Evolutionary conservation across 192 early-diverging fungal species (phyloP), one percentile per base, ranked within the genome.

Genomic region (Rhizophagus sp.): DNA sequence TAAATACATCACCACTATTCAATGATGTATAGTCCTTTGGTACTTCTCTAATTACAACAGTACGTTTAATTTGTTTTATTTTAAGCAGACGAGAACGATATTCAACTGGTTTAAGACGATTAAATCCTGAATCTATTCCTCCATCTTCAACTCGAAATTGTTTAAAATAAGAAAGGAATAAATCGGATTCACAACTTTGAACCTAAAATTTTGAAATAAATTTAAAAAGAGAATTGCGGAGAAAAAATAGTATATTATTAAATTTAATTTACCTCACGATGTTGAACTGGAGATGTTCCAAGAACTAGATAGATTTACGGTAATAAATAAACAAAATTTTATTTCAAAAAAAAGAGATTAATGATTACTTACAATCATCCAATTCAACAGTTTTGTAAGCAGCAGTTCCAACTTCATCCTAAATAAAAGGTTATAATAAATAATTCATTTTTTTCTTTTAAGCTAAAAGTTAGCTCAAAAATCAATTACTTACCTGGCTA

Each of bases 371-470:
- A 91, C 91, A 91, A 72, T 91, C 91, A 84, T 94, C 92, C 13
- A 92, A 80, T 79, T 91, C 90, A 19, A 95, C 92, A 2, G 94
- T 94, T 82, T 96, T 96, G 85, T 95, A 96, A 2, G 94, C 94
- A 13, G 93, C 94, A 11, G 93, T 95, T 33, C 94, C 94, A 63
- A 93, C 92, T 82, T 93, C 92, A 79, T 93, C 92, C 82, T 87
- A 62, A 47, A 15, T 13, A 9, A 68, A 36, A 61, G 39, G 39
- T 41, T 41, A 78, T 57, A 19, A 39, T 34, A 27, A 34, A 63
- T 30, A 27, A 47, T 61, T 76, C 76, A 78, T 79, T 68, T 17
- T 0, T 22, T 64, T 17, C 34, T 61, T 52, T 52, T 52, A 4
- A 17, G 50, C 15, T 19, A 52, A 17, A 13, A 17, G 17, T 52